phyloP scores from a whole-genome alignment of 2,329 filamentous ascomycete genomes.

The Colletotrichum sp. region DNA sequence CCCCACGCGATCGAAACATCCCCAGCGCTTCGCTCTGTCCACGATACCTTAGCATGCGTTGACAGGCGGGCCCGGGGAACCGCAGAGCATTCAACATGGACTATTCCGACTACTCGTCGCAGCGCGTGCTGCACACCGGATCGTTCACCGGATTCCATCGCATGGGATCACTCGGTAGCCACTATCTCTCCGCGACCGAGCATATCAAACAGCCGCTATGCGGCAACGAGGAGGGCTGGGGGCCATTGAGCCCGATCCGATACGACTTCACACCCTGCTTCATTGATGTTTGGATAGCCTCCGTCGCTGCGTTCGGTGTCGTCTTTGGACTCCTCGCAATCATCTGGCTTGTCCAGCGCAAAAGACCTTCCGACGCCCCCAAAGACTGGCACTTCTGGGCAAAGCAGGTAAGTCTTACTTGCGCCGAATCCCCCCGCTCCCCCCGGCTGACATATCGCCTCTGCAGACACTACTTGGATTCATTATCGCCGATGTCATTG shows the following conservation, averaged over 20 bases:
- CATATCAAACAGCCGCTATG: conserved; percentile 75
- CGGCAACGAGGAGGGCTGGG: conserved; percentile 92
- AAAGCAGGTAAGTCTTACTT: conserved; percentile 74
- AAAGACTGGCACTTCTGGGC: conserved; percentile 94
- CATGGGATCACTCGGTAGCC: conserved; percentile 54
- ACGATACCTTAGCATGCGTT: conserved; percentile 9
- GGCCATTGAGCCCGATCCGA: conserved; percentile 82
- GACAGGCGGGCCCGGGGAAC: conserved; percentile 16
- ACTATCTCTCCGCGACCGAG: conserved; percentile 63
- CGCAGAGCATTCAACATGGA: conserved; percentile 17
- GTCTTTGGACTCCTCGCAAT: conserved; percentile 78
- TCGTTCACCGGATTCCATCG: conserved; percentile 66
- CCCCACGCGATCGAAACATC: background rate
- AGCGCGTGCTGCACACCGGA: conserved; percentile 59
- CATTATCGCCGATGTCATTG: conserved; percentile 70
- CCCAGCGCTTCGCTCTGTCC: background rate
- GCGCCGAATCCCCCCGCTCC: background rate
- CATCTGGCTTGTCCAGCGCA: conserved; percentile 78
- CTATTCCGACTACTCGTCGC: conserved; percentile 36
- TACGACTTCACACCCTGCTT: conserved; percentile 99
- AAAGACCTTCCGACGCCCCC: conserved; percentile 66
- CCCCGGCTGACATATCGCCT: conserved; percentile 12
- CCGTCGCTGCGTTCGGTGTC: conserved; percentile 80
- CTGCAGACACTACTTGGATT: conserved; percentile 63
- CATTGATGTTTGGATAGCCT: conserved; percentile 86